Conservation (phyloP, 257 asterid species). For the Euphrasia confusa region DNA sequence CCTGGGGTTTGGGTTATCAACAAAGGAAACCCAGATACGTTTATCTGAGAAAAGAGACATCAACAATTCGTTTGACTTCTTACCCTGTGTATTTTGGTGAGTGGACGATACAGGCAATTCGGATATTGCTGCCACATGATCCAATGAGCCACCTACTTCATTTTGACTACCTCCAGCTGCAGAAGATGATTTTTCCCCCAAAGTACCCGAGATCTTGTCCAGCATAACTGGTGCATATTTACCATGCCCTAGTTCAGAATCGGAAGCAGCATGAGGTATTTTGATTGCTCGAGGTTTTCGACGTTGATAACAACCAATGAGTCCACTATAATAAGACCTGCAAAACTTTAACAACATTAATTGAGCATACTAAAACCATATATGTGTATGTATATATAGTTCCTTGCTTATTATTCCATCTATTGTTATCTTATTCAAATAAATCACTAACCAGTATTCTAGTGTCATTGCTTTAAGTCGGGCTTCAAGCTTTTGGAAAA, state of each 20-base stretch:
- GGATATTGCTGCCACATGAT: constrained; percentile 26
- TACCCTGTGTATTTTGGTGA: constrained; percentile 30
- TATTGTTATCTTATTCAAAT: constrained; percentile 1
- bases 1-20: not conserved
- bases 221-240: constrained; percentile 30
- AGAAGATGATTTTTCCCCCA: constrained; percentile 28
- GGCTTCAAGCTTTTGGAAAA: constrained; percentile 82
- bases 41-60: not conserved
- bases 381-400: not conserved
- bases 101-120: constrained; percentile 22
- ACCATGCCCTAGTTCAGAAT: not conserved
- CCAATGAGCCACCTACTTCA: constrained; percentile 20
- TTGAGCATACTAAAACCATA: not conserved
- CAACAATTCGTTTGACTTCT: not conserved
- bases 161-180: constrained; percentile 27
- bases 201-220: constrained; percentile 27
- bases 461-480: constrained; percentile 82
- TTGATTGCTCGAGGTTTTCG: not conserved
- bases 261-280: not conserved
- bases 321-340: not conserved
- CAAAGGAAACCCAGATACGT: not conserved
- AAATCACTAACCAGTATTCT: constrained; percentile 74
- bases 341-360: not conserved
- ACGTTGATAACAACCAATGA: not conserved
- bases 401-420: not conserved